A percentile compares a stretch with the other conserved stretches of the same genome.
Conservation (phyloP, 257 asterid genomes). For the Linderniella brevidens region DNA sequence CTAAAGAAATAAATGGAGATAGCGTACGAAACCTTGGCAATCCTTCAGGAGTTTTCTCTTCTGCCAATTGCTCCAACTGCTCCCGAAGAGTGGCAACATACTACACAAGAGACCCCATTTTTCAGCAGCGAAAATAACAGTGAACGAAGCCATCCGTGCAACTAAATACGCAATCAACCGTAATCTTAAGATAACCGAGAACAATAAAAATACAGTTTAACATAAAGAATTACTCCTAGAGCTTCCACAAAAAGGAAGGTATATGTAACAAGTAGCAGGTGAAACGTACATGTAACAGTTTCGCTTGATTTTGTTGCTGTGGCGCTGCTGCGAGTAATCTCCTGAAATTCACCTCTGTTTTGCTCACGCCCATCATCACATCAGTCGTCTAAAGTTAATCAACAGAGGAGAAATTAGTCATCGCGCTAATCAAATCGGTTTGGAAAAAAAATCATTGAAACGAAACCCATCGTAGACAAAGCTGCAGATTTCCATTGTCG, state of each 20-base stretch:
- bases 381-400: no score
- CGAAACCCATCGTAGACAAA: no score
- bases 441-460: no score
- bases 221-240: not conserved
- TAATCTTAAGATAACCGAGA: not conserved
- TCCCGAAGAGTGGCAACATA: slow-evolving; percentile 78
- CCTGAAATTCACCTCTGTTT: slow-evolving; percentile 66
- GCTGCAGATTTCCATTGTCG: no score
- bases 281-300: slow-evolving; percentile 69
- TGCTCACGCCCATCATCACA: slow-evolving; percentile 56
- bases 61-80: slow-evolving; percentile 78
- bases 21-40: slow-evolving; percentile 49
- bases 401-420: no score
- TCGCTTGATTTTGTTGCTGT: slow-evolving; percentile 65
- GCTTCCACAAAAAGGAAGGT: not conserved
- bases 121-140: no score
- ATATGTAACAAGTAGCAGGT: slow-evolving; percentile 5
- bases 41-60: slow-evolving; percentile 65
- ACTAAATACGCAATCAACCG: not conserved
- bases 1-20: not conserved
- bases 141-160: not conserved
- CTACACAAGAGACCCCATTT: slow-evolving; percentile 22
- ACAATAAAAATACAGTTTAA: not conserved
- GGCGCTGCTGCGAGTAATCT: slow-evolving; percentile 75
- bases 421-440: no score